Base-by-base conservation (phyloP, 129 eudicot species). In the Artemisia annua region DNA sequence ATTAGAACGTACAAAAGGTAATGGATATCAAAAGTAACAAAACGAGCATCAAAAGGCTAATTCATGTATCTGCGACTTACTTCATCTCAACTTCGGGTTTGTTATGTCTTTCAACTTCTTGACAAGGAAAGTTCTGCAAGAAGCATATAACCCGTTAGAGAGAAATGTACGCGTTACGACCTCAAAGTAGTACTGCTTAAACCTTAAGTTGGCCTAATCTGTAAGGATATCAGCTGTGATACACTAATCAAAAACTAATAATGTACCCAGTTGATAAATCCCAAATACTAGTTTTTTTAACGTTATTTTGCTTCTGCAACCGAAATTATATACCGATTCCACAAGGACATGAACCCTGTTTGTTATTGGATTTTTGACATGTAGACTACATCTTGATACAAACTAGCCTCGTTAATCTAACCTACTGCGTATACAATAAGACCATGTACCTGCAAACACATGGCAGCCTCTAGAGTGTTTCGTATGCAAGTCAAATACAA, bases 31-130 rank as follows among this genome's bases (percentile, higher is more conserved):
- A 39, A 35, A 39, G 46, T 39, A 16, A 30, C 44, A 60, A 13
- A 39, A 43, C 15, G 48, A 14, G 26, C 5, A 49, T 30, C 15
- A 51, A 56, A 58, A 72, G 66, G 19, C 16, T 17, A 39, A 16
- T 43, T 64, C 26, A 64, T 1, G 66, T 26, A 26, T 20, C 18
- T 57, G 62, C 17, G 58, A 80, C 97, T 39, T 83, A 92, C 97
- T 85, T 92, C 80, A 92, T 77, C 83, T 92, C 98, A 75, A 91
- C 92, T 75, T 91, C 97, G 13, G 97, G 97, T 84, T 88, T 91
- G 84, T 88, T 86, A 82, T 91, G 96, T 77, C 96, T 86, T 81
- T 90, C 97, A 84, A 87, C 97, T 87, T 90, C 97, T 76, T 90
- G 97, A 84, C 97, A 90, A 67, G 95, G 97, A 48, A 91, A 91